Conservation (phyloP, 176 grass and related monocot genomes). For the Alopecurus myosuroides region DNA sequence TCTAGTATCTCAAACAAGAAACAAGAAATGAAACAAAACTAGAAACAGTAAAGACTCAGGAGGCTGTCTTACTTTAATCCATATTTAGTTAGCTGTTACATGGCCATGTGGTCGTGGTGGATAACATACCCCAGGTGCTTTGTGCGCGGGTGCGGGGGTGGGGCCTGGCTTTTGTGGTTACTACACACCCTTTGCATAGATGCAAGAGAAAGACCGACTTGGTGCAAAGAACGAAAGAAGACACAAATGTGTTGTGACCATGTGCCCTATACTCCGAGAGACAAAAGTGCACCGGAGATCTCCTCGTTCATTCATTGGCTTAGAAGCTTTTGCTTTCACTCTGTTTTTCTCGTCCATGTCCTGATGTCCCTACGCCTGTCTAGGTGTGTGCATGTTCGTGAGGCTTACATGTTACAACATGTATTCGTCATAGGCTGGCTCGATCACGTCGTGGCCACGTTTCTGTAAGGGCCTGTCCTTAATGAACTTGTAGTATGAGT, state of each 20-base stretch:
- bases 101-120: neutral
- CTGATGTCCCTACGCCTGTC: slow-evolving; percentile 1
- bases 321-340: slow-evolving; percentile 39
- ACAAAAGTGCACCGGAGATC: slow-evolving; percentile 23
- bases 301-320: slow-evolving; percentile 17
- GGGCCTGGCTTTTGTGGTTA: neutral
- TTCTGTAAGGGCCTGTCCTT: no score
- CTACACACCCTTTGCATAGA: slow-evolving; percentile 46
- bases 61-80: neutral
- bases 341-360: slow-evolving; percentile 6
- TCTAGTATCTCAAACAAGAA: neutral
- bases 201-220: slow-evolving; percentile 66
- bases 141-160: neutral
- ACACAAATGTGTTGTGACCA: neutral
- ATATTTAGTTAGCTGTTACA: neutral
- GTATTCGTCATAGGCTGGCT: neutral
- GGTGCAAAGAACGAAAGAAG: slow-evolving; percentile 19
- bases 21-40: neutral
- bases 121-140: neutral
- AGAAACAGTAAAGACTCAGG: neutral
- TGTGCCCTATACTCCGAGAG: neutral
- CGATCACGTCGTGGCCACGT: neutral
- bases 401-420: neutral
- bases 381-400: neutral
- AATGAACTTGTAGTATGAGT: neutral